Conservation (phyloP, 1,284 basidiomycete species). For the Sphagnurus paluster region DNA sequence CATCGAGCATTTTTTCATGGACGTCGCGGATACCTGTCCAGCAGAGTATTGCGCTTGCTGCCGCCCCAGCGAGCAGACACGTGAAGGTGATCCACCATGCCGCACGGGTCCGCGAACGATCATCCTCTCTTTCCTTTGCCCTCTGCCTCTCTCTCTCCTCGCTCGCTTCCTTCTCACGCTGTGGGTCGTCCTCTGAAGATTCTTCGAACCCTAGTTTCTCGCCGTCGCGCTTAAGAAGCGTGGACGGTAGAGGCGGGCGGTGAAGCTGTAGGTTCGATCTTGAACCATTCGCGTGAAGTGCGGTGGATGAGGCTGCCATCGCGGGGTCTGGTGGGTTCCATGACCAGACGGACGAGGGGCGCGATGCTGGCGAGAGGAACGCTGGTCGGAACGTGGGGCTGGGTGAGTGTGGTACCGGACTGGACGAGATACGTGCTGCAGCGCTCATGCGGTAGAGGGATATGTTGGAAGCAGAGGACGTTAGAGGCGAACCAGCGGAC, state of each 20-base stretch:
- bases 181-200: neutral
- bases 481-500: constrained; percentile 13
- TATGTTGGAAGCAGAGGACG: constrained; percentile 44
- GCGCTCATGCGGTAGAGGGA: constrained; percentile 49
- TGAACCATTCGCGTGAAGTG: constrained; percentile 18
- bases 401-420: constrained; percentile 31
- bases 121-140: neutral
- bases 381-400: constrained; percentile 60
- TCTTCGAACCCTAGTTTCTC: neutral
- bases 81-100: constrained; percentile 47
- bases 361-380: constrained; percentile 66
- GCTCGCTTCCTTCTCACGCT: neutral
- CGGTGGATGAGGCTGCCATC: constrained; percentile 25
- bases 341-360: constrained; percentile 61
- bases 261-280: constrained; percentile 30
- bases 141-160: too few species aligned
- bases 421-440: constrained; percentile 35
- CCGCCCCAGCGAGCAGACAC: constrained; percentile 42
- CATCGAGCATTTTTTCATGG: constrained; percentile 31
- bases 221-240: constrained; percentile 6
- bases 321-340: constrained; percentile 39
- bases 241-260: constrained; percentile 32
- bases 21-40: constrained; percentile 37
- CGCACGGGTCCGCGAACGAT: neutral
- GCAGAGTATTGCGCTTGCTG: constrained; percentile 41